Evolutionary conservation across 306 rosid genomes (phyloP).

Genomic region (Astragalus membranaceus): DNA sequence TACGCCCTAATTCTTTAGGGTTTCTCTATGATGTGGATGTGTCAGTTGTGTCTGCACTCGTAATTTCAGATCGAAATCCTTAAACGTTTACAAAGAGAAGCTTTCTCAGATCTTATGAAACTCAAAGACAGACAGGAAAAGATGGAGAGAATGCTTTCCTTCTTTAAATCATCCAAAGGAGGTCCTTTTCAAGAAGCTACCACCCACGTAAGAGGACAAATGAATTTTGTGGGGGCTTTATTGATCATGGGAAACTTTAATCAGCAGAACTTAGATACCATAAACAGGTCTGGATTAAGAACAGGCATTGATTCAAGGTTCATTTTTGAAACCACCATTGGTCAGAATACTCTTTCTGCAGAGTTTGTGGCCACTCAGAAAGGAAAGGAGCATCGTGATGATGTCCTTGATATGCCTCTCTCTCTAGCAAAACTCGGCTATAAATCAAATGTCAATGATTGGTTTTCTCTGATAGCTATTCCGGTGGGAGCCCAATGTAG

Average conservation of each 20-base stretch:
- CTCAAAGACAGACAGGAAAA: conserved; percentile 91
- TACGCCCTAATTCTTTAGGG: background rate
- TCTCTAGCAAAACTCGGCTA: conserved; percentile 61
- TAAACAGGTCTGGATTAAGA: conserved; percentile 50
- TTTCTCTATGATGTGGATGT: conserved; percentile 1
- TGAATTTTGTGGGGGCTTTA: conserved; percentile 63
- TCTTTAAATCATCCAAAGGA: conserved; percentile 54
- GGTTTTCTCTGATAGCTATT: conserved; percentile 56
- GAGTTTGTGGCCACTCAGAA: conserved; percentile 64
- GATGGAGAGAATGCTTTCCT: conserved; percentile 62
- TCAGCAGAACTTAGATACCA: conserved; percentile 33
- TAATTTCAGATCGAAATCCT: conserved; percentile 69
- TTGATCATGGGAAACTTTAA: conserved; percentile 34
- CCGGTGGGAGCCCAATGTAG: conserved; percentile 85
- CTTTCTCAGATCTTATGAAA: conserved; percentile 82
- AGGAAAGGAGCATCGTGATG: conserved; percentile 19
- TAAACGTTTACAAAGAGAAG: conserved; percentile 83
- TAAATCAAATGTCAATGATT: conserved; percentile 42
- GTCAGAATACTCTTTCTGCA: conserved; percentile 49
- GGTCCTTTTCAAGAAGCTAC: conserved; percentile 65
- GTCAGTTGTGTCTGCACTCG: background rate
- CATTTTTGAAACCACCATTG: conserved; percentile 56
- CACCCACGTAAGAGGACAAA: conserved; percentile 60
- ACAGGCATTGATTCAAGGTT: conserved; percentile 64
- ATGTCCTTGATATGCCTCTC: conserved; percentile 43